Base-by-base conservation (phyloP, 1,139 yeast genomes). In the Scheffersomyces titani region DNA sequence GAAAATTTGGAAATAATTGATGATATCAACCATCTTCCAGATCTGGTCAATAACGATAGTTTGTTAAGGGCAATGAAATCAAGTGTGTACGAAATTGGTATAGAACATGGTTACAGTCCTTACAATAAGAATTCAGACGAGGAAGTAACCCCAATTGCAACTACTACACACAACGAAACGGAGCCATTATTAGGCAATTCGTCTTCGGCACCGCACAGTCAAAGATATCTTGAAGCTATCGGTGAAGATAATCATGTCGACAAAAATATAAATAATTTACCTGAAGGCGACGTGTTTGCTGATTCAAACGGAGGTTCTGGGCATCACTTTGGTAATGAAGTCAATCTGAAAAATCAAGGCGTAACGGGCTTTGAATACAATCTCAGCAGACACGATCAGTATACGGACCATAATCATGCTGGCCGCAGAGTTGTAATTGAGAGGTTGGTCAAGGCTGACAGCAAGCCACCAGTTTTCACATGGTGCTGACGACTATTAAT, bases 401-500 rank as follows among this genome's bases (percentile, higher is more conserved):
- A 51, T 19, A 52, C 51, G 13, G 56, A 52, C 13, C 52, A 49
- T 16, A 22, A 36, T 9, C 48, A 52, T n/a, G 55, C 22, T 7
- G 72, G 78, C 1, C 76, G 75, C 58, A 74, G 71, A 51, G 91
- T 87, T 3, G 77, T 87, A 5, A 84, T 88, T 5, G 93, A 88
- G 66, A 71, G 91, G 55, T 66, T 88, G 20, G 87, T 86, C 61
- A 80, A 84, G 36, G 88, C 83, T 2, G 76, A 77, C 13, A 75
- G 83, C 18, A 82, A 77, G 57, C 86, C 88, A 1, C 91, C 92
- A 0, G 85, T 88, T 1, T 88, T 88, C 61, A 86, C 92, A 0
- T 88, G 92, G 87, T 88, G 92, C 65, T 88, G 40, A 30, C 3
- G 60, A 62, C 16, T 44, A 6, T 46, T 20, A 13, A 46, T 46